Evolutionary conservation across 441 rosid species (phyloP).

Genomic region (Lagerstroemia fauriei): DNA sequence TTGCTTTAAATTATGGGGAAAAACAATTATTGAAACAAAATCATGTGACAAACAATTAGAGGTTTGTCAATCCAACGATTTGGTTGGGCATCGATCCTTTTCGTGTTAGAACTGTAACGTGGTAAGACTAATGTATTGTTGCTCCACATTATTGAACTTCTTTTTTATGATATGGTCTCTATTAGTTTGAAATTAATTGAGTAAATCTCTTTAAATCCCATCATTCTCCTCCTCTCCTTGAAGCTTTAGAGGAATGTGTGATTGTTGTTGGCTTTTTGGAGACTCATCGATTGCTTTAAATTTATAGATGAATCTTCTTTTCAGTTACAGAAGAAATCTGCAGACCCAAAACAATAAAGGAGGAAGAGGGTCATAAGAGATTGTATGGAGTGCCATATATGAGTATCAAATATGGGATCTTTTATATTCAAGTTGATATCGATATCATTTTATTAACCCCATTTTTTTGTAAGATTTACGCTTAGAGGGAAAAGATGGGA

Average conservation of each 20-base stretch:
- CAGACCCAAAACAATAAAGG: background rate
- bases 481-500: too few species aligned
- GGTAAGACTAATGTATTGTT: background rate
- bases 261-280: background rate
- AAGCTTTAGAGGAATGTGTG: background rate
- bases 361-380: too few species aligned
- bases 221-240: background rate
- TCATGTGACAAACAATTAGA: background rate
- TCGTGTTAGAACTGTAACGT: background rate
- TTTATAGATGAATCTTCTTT: background rate
- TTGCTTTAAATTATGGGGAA: background rate
- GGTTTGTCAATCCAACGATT: background rate
- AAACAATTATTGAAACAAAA: background rate
- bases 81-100: background rate
- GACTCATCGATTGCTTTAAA: constrained; percentile 8
- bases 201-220: background rate
- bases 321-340: background rate
- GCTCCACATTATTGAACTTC: background rate
- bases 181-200: background rate
- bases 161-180: background rate
- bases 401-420: too few species aligned
- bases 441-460: too few species aligned
- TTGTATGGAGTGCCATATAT: too few species aligned
- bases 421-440: too few species aligned
- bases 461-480: too few species aligned